A percentile compares a stretch with the other conserved stretches of the same genome.
These are phyloP conservation scores for Dionaea muscipula DNA, from an alignment of 179 eudicot genomes.

Conservation along the genomic window DNA sequence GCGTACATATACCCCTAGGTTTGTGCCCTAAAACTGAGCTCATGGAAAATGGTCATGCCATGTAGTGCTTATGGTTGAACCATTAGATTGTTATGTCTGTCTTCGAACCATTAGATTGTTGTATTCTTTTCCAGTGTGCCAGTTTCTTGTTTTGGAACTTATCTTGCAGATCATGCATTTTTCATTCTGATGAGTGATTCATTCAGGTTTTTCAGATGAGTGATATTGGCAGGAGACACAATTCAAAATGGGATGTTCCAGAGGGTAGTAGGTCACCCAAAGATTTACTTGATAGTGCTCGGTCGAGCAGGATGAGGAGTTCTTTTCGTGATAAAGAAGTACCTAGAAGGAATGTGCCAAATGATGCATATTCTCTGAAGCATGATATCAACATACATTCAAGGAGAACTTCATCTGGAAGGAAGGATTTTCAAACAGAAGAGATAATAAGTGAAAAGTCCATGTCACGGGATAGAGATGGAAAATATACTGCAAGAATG, in stretches of 20 bases:
- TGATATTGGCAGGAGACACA: conserved; percentile 31
- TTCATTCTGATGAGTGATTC: background rate
- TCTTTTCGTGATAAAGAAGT: conserved; percentile 8
- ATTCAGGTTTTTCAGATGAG: conserved; percentile 20
- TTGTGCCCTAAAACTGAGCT: too few relatives aligned
- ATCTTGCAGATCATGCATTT: background rate
- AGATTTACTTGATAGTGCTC: conserved; percentile 17
- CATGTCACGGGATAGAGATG: conserved; percentile 22
- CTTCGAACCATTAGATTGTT: too few relatives aligned
- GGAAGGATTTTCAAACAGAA: conserved; percentile 21
- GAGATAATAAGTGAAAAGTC: conserved; percentile 23
- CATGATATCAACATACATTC: conserved; percentile 15
- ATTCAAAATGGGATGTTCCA: conserved; percentile 35
- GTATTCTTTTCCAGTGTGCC: too few relatives aligned
- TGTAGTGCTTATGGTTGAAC: too few relatives aligned
- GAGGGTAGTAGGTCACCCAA: conserved; percentile 22
- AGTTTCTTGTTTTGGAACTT: background rate
- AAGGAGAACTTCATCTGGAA: conserved; percentile 21
- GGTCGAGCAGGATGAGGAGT: conserved; percentile 14
- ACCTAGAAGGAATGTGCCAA: conserved; percentile 1
- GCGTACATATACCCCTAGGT: too few relatives aligned
- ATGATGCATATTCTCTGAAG: conserved; percentile 1
- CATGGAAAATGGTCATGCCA: too few relatives aligned
- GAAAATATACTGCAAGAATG: conserved; percentile 18
- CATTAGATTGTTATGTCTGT: too few relatives aligned